Evolutionary conservation across 2,329 filamentous ascomycete genomes (phyloP).

Genomic region (Colletotrichum sp.): DNA sequence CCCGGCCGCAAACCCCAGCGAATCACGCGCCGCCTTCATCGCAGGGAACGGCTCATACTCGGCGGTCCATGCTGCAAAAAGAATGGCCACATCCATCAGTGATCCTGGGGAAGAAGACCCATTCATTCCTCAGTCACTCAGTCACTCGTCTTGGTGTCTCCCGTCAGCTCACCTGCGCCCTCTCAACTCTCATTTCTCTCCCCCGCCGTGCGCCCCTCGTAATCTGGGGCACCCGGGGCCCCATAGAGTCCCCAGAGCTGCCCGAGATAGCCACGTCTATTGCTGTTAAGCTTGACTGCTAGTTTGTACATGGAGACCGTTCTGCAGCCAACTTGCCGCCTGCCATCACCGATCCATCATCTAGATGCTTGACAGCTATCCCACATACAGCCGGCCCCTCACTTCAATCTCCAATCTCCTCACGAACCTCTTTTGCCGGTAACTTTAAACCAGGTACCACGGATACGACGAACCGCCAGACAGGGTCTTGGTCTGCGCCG

Average conservation of each 20-base stretch:
- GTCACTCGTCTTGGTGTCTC: neutral
- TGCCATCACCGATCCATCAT: neutral
- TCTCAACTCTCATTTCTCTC: neutral
- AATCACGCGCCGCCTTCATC: neutral
- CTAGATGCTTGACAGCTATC: neutral
- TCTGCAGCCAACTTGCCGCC: neutral
- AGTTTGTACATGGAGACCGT: neutral
- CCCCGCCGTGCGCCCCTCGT: neutral
- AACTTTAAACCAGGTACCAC: neutral
- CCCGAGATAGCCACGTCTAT: slow-evolving; percentile 3
- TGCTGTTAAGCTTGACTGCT: slow-evolving; percentile 2
- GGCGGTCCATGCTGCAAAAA: neutral
- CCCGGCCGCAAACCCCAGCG: neutral
- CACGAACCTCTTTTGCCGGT: neutral
- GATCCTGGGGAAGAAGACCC: neutral
- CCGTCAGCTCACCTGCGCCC: neutral
- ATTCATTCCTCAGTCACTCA: neutral
- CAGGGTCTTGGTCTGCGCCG: neutral
- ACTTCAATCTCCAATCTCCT: neutral
- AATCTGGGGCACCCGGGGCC: slow-evolving; percentile 9
- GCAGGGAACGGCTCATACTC: slow-evolving; percentile 2
- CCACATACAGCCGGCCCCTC: neutral
- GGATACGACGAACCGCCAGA: neutral
- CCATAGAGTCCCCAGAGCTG: neutral
- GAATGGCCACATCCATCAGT: neutral